Conservation (phyloP, 2,329 filamentous ascomycete species). For the Iodosphaeria phyllophila region DNA sequence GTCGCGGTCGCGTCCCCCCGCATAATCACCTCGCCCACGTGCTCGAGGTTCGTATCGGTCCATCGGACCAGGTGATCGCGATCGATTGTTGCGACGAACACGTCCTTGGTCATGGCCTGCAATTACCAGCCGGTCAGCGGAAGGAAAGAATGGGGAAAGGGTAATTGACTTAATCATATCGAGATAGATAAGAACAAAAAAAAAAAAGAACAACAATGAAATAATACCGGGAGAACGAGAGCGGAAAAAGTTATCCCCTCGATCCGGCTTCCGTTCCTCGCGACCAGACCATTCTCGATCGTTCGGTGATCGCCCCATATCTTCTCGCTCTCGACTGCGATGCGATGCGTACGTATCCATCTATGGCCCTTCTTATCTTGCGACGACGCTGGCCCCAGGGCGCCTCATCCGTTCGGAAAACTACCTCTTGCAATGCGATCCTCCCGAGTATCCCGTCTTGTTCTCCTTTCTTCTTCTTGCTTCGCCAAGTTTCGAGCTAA, state of each 20-base stretch:
- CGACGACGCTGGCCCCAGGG: too few relatives aligned
- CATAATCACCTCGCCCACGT: constrained; percentile 50
- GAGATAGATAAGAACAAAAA: not conserved
- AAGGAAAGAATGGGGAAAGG: not conserved
- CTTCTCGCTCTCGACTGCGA: constrained; percentile 33
- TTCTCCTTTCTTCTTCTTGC: too few relatives aligned
- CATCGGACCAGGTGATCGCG: constrained; percentile 51
- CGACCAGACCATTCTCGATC: constrained; percentile 32
- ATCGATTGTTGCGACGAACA: constrained; percentile 39
- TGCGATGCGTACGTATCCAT: constrained; percentile 39
- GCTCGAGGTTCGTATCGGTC: constrained; percentile 60
- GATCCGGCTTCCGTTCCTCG: constrained; percentile 36
- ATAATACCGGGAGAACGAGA: constrained; percentile 57
- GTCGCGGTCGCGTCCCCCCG: constrained; percentile 27
- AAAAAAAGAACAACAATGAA: constrained; percentile 19
- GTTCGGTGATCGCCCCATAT: constrained; percentile 29
- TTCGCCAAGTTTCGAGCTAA: too few relatives aligned
- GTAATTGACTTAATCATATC: not conserved
- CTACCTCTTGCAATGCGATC: too few relatives aligned
- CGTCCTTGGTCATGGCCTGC: constrained; percentile 32
- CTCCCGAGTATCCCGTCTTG: too few relatives aligned
- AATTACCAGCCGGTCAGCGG: constrained; percentile 4
- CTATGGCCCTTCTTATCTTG: too few relatives aligned
- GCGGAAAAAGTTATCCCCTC: constrained; percentile 42
- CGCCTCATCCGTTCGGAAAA: too few relatives aligned